A percentile compares a stretch with the other conserved stretches of the same genome.
These are phyloP conservation scores for Porcisia deanei DNA, from an alignment of 208 protist species.

Conservation along the genomic window DNA sequence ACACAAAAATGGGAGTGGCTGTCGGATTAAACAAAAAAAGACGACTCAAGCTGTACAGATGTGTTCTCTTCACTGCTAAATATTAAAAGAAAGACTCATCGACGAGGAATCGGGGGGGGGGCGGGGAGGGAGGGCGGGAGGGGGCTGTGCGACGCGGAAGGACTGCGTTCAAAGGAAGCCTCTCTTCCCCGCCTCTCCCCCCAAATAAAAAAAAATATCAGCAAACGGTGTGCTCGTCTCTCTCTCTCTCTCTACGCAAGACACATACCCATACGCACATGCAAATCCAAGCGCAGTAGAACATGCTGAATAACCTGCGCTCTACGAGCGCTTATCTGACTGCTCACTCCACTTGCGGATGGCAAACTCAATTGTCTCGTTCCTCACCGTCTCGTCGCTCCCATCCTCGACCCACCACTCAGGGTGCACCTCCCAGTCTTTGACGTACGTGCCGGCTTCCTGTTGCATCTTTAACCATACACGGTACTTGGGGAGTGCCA, in stretches of 20 bases:
- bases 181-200: no score
- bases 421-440: conserved; percentile 47
- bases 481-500: conserved; percentile 53
- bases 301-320: not conserved
- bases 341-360: conserved; percentile 47
- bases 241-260: not conserved
- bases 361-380: conserved; percentile 61
- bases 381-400: conserved; percentile 33
- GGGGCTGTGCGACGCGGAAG: no score
- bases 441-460: conserved; percentile 53
- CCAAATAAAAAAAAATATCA: not conserved
- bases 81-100: no score
- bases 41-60: no score
- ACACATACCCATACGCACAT: not conserved
- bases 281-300: not conserved
- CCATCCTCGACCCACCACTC: conserved; percentile 47
- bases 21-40: no score
- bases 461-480: conserved; percentile 67
- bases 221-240: no score
- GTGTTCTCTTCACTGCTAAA: no score
- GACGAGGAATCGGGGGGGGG: not conserved
- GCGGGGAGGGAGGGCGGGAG: no score
- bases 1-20: no score
- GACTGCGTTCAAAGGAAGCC: no score
- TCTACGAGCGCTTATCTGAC: conserved; percentile 27